Base-by-base conservation (phyloP, 768 basidiomycete genomes). In the Rubroboletus satanas region DNA sequence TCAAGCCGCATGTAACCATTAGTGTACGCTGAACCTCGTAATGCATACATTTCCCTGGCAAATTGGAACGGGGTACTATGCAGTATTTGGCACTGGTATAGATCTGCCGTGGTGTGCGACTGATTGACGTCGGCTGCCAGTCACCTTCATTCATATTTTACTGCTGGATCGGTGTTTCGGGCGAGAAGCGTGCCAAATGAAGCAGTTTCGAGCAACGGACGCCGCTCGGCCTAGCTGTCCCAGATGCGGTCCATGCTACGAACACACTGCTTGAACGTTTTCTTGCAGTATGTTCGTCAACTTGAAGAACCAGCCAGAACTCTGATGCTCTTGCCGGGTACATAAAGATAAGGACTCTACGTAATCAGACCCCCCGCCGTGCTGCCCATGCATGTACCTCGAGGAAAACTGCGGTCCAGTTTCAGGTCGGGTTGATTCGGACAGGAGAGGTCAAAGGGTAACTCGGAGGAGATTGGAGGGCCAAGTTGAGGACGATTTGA, bases 341-440 rank as follows among this genome's bases (percentile, higher is more conserved):
- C 44, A 41, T 59, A 59, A 49, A 59, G 52, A 60, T 60, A 60
- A 60, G 49, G 28, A 28, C 23, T 23, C 21, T 10, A 18, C 11
- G 43, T 44, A 28, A 43, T 26, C 1, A 8, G 42, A 17, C 26
- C 21, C 14, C 31, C 14, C 21, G 21, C 21, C 21, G 21, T 21
- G 21, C 21, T 21, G 21, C 21, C 21, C 21, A 21, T 21, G 21
- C 21, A 21, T 21, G 46, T 37, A 36, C 35, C 39, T 41, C 41
- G 18, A 41, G 26, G 42, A 43, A 43, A 23, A 23, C 5, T 43
- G 42, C 26, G 2, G 11, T 7, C 21, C 10, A 10, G 21, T 9
- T 11, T 49, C 35, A 41, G 51, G 36, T 29, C 29, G 43, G 45
- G 45, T 21, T 18, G 45, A 31, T 15, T 56, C 41, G 58, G 58